These are phyloP conservation scores for Sonneratia alba DNA, from an alignment of 345 rosid species.

Conservation along the genomic window DNA sequence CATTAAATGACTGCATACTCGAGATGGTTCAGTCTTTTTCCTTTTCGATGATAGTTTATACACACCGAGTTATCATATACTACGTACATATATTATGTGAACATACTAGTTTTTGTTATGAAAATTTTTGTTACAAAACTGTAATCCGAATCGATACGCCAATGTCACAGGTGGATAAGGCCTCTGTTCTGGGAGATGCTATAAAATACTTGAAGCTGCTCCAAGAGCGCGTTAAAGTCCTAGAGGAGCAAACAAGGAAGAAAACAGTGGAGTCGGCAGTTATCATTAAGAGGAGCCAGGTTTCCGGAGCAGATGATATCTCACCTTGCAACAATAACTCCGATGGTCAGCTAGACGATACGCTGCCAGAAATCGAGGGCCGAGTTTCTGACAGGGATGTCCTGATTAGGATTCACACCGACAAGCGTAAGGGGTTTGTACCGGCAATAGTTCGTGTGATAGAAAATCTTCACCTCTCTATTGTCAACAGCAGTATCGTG, in stretches of 20 bases:
- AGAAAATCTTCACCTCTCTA: slow-evolving; percentile 37
- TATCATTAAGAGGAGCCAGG: slow-evolving; percentile 41
- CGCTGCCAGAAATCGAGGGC: slow-evolving; percentile 58
- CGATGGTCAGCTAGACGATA: slow-evolving; percentile 13
- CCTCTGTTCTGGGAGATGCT: slow-evolving; percentile 61
- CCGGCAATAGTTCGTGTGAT: slow-evolving; percentile 33
- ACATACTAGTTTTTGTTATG: no score
- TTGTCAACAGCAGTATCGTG: slow-evolving; percentile 31
- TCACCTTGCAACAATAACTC: slow-evolving; percentile 26
- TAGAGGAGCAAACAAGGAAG: slow-evolving; percentile 44
- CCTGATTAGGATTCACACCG: slow-evolving; percentile 55
- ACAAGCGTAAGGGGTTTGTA: slow-evolving; percentile 35
- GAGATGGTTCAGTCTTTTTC: no score
- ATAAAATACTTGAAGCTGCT: slow-evolving; percentile 51
- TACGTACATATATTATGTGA: background rate
- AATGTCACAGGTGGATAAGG: slow-evolving; percentile 47
- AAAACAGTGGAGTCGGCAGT: slow-evolving; percentile 40
- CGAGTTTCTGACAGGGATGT: slow-evolving; percentile 46
- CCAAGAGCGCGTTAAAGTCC: slow-evolving; percentile 48
- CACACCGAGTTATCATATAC: no score
- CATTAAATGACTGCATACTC: no score
- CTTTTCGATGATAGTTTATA: no score
- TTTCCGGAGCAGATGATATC: slow-evolving; percentile 28
- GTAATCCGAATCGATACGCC: background rate
- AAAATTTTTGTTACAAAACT: no score